Conservation (phyloP, 2,329 filamentous ascomycete species). For the Lasiodiplodia gonubiensis region DNA sequence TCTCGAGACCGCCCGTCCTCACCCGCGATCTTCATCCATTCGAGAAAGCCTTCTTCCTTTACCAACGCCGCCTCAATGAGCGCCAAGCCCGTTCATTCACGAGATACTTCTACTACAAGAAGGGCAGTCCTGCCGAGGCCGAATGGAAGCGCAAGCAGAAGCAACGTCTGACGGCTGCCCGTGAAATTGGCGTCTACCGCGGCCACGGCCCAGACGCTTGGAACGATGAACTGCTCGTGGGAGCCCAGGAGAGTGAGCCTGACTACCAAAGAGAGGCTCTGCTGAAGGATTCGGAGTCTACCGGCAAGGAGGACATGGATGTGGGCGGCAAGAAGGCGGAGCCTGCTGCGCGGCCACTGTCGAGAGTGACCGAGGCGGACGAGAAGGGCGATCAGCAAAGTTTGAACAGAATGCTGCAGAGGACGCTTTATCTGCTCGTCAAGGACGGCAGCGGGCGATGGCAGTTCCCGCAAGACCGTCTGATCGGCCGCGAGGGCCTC, state of each 20-base stretch:
- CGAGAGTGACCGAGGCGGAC: conserved; percentile 80
- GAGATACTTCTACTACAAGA: conserved; percentile 93
- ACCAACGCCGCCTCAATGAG: conserved; percentile 96
- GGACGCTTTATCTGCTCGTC: conserved; percentile 88
- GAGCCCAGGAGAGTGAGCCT: conserved; percentile 69
- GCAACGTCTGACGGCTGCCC: conserved; percentile 76
- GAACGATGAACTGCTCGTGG: conserved; percentile 89
- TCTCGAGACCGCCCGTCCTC: conserved; percentile 86
- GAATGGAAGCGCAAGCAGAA: conserved; percentile 89
- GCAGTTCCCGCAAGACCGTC: conserved; percentile 77
- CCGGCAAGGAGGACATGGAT: conserved; percentile 60
- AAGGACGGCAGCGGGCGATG: conserved; percentile 73
- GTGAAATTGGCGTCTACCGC: conserved; percentile 85
- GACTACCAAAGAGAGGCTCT: conserved; percentile 70
- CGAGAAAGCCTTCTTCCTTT: conserved; percentile 93
- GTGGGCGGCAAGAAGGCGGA: conserved; percentile 57
- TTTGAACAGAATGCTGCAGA: conserved; percentile 77
- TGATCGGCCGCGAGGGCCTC: conserved; percentile 75
- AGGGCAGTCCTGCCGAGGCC: conserved; percentile 78
- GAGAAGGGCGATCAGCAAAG: conserved; percentile 73
- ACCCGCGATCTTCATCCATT: conserved; percentile 85
- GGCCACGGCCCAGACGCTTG: conserved; percentile 75
- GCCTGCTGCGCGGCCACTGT: conserved; percentile 71
- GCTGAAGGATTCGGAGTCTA: conserved; percentile 79
- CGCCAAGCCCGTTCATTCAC: conserved; percentile 86